Conservation (phyloP, 257 asterid species). For the Thymus quinquecostatus region DNA sequence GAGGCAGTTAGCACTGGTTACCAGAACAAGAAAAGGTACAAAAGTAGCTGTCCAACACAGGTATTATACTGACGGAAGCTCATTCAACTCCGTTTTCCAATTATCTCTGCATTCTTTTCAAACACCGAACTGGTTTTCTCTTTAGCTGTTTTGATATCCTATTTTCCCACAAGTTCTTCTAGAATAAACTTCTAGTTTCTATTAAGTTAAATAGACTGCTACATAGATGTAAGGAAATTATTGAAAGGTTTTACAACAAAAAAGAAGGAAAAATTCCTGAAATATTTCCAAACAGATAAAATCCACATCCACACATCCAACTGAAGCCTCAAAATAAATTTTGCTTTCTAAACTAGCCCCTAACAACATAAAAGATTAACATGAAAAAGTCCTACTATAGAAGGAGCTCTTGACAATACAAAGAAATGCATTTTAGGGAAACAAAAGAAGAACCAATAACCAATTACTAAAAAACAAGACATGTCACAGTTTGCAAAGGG, state of each 20-base stretch:
- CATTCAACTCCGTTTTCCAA: too few species aligned
- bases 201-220: neutral
- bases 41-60: too few species aligned
- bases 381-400: neutral
- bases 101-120: too few species aligned
- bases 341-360: too few species aligned
- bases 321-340: neutral
- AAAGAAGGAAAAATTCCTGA: neutral
- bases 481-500: neutral
- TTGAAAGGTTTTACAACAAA: neutral
- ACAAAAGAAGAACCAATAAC: neutral
- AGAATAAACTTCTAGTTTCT: too few species aligned
- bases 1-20: neutral
- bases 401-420: neutral
- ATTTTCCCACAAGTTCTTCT: too few species aligned
- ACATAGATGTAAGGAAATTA: neutral
- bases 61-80: too few species aligned
- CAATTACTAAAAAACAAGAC: neutral
- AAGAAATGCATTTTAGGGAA: neutral
- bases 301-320: neutral
- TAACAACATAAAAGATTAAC: too few species aligned
- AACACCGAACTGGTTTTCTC: too few species aligned
- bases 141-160: too few species aligned
- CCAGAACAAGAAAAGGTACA: too few species aligned
- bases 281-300: neutral